Evolutionary conservation across 2,329 filamentous ascomycete species (phyloP), one percentile per base, ranked within the genome.

Genomic region (Atkinsonella texensis): DNA sequence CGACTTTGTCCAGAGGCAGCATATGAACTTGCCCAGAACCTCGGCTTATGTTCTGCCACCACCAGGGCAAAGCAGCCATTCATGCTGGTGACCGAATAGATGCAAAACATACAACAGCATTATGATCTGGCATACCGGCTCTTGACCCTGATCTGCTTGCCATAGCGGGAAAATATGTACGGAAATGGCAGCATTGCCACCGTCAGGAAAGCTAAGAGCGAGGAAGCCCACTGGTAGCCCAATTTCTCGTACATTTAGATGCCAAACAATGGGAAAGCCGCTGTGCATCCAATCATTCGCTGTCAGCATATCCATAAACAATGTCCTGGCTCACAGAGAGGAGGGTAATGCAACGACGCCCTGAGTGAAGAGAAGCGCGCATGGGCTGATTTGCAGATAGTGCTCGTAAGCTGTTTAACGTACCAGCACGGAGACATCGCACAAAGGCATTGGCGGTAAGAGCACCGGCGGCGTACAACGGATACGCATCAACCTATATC

Each of bases 401-500:
- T 33, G 13, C 32, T 46, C 43, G 51, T 49, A 39, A 53, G 28
- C 35, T 38, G 31, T 45, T 45, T 18, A 18, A 51, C 75, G 68
- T 61, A 78, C 76, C 75, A 54, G 85, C 89, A 71, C 94, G 93
- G 18, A 76, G 74, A 56, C 84, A 89, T 50, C 90, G 78, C 52
- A 85, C 79, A 64, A 93, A 87, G 46, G 84, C 85, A 61, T 95
- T 93, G 44, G 89, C 88, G 12, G 89, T 88, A 65, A 95, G 74
- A 4, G 89, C 88, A 53, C 77, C 83, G 46, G 86, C 86, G 28
- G 85, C 85, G 63, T 87, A 89, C 28, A 80, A 67, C 50, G 85
- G 84, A 66, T 90, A 90, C 20, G 85, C 84, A 64, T 89, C 86
- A 58, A 87, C 84, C 68, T 80, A 60, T 28, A 48, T 49, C 4